These are phyloP conservation scores for Colletotrichum sojae DNA, from an alignment of 2,329 filamentous ascomycete genomes.

Conservation along the genomic window DNA sequence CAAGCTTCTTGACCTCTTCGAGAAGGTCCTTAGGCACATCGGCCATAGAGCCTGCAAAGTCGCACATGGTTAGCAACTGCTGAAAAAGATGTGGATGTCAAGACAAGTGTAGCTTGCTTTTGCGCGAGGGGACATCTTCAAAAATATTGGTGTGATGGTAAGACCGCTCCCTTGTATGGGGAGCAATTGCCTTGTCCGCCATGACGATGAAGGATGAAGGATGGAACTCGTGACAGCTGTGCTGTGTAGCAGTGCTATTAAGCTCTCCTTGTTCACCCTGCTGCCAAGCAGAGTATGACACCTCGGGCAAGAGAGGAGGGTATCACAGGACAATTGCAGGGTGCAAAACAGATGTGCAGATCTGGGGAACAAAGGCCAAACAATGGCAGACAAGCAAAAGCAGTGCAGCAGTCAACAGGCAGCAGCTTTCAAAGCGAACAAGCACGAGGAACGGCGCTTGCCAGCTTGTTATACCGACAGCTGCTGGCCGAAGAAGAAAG, in stretches of 20 bases:
- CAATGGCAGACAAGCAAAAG: constrained; percentile 23
- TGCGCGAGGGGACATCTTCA: constrained; percentile 25
- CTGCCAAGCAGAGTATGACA: background rate
- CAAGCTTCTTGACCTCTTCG: constrained; percentile 84
- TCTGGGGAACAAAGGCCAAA: constrained; percentile 29
- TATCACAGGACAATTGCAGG: constrained; percentile 21
- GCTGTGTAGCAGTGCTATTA: constrained; percentile 5
- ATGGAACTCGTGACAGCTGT: constrained; percentile 13
- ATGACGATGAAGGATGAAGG: constrained; percentile 32
- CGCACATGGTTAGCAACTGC: constrained; percentile 27
- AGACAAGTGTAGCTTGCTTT: constrained; percentile 34
- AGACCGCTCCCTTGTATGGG: constrained; percentile 40
- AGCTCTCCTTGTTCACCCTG: constrained; percentile 2
- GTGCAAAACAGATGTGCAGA: constrained; percentile 10
- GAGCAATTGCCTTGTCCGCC: constrained; percentile 40
- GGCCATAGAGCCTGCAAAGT: constrained; percentile 82
- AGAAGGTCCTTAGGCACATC: constrained; percentile 90
- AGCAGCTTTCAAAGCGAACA: constrained; percentile 13
- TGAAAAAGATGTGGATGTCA: background rate
- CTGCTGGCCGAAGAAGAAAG: constrained; percentile 32
- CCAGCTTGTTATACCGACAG: constrained; percentile 36
- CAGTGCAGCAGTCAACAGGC: constrained; percentile 25
- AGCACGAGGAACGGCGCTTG: constrained; percentile 29
- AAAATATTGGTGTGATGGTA: constrained; percentile 39
- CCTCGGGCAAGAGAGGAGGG: constrained; percentile 1